phyloP scores from a whole-genome alignment of 495 filamentous ascomycete species.

The Xylaria grammica region DNA sequence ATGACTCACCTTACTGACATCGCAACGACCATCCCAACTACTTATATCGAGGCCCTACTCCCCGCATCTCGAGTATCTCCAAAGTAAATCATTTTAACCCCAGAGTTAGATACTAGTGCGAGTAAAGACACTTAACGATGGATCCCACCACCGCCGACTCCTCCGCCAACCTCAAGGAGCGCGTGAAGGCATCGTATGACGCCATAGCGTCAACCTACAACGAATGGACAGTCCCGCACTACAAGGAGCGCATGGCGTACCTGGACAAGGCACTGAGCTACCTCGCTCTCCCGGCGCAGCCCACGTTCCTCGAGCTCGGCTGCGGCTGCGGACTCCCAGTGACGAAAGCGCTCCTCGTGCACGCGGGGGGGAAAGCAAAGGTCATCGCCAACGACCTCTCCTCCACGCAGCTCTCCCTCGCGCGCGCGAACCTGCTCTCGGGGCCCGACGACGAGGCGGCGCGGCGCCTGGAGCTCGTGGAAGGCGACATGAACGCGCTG shows the following conservation, averaged over 20 bases:
- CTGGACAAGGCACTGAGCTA: slow-evolving; percentile 31
- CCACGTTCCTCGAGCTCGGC: slow-evolving; percentile 42
- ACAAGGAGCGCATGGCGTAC: slow-evolving; percentile 27
- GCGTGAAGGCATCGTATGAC: slow-evolving; percentile 43
- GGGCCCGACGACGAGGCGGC: slow-evolving; percentile 1
- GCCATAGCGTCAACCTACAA: slow-evolving; percentile 39
- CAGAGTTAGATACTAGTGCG: neutral
- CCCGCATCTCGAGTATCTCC: no score
- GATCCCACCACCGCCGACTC: neutral
- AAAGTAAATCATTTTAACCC: no score
- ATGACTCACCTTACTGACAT: no score
- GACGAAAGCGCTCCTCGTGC: slow-evolving; percentile 30
- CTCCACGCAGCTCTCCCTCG: slow-evolving; percentile 34
- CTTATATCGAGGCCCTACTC: no score
- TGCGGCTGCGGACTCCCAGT: slow-evolving; percentile 43
- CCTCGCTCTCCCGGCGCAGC: slow-evolving; percentile 17
- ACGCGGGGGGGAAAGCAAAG: neutral
- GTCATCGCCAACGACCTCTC: slow-evolving; percentile 45
- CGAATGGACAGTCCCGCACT: slow-evolving; percentile 33
- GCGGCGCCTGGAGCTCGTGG: slow-evolving; percentile 25
- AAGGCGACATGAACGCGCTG: slow-evolving; percentile 42
- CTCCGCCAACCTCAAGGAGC: slow-evolving; percentile 35
- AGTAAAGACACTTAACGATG: neutral
- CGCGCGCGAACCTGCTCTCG: slow-evolving; percentile 21
- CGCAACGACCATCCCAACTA: no score